Conservation (phyloP, 805 yeast genomes). For the Millerozyma acaciae region DNA sequence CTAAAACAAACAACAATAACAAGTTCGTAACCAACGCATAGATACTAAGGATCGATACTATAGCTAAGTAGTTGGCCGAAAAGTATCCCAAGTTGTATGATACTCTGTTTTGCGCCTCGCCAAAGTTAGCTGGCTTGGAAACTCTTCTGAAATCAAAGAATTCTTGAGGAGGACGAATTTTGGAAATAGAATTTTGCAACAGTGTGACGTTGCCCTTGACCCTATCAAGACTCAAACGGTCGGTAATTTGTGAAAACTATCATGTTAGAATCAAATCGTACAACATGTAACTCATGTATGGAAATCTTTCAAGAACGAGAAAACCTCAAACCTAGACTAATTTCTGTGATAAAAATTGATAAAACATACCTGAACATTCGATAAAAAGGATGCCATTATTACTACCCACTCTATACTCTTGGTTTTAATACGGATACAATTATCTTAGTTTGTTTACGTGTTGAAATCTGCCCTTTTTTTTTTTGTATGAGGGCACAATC, state of each 20-base stretch:
- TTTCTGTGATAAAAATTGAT: too few relatives aligned
- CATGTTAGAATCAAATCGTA: constrained; percentile 11
- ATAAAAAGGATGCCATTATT: too few relatives aligned
- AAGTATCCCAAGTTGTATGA: constrained; percentile 82
- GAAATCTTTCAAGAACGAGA: too few relatives aligned
- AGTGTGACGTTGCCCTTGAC: constrained; percentile 45
- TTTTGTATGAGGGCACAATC: too few relatives aligned
- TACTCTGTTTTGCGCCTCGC: constrained; percentile 86
- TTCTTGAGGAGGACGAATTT: constrained; percentile 86
- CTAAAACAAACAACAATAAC: constrained; percentile 76
- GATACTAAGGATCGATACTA: constrained; percentile 67
- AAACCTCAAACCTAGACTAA: too few relatives aligned
- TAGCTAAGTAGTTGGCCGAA: constrained; percentile 77
- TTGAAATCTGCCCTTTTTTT: not conserved
- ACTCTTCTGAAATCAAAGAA: constrained; percentile 87
- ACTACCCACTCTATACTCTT: too few relatives aligned
- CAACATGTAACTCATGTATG: too few relatives aligned
- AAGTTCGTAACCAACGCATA: constrained; percentile 87
- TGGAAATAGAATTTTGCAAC: constrained; percentile 61
- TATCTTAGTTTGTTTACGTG: constrained; percentile 10
- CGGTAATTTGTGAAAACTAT: constrained; percentile 41
- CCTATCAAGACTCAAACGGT: constrained; percentile 44
- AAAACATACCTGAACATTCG: too few relatives aligned
- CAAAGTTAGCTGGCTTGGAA: constrained; percentile 85
- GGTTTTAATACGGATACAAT: too few relatives aligned